Evolutionary conservation across 1,284 basidiomycete genomes (phyloP), one percentile per base, ranked within the genome.

Genomic region (Filobasidium uniguttulatum): DNA sequence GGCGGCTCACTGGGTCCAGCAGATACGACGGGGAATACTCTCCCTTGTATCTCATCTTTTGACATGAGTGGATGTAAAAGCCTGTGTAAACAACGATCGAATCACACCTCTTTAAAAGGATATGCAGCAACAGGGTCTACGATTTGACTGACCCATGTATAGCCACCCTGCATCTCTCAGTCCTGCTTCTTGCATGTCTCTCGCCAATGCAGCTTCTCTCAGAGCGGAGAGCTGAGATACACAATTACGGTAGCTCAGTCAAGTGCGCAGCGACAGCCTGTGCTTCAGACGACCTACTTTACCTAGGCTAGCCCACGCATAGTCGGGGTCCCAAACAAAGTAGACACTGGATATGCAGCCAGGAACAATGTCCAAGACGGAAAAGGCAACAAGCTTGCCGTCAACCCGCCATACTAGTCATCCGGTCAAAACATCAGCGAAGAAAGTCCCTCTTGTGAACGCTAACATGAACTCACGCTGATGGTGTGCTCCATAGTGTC

Each of bases 11-110:
- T 8, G 90, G 87, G 67, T 99, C 93, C 12, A 83, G 78, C 6
- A 99, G 74, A 61, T 79, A 86, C 4, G 87, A 90, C 0, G 94
- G 93, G 0, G 73, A 65, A 58, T 91, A 98, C 48, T 93, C 85
- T 22, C 81, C 89, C 67, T 99, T 99, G 71, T 98, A 98, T 53
- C 76, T 75, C 94, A 98, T 98, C 70, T 99, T 99, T 49, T 73
- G 78, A 60, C 91, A 98, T 0, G 82, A 80, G 57, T 93, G 78
- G 46, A 96, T 83, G 67, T 94, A 96, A 66, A 81, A 94, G 3
- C 90, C 89, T 91, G 56, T 15, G 23, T 28, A 36, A n/a, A n/a
- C n/a, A n/a, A 29, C 46, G 31, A 33, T 9, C 10, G 9, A 9
- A 10, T n/a, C 9, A n/a, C 31, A 9, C 31, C 31, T 9, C 9